These are phyloP conservation scores for Pseudocercospora pini-densiflorae DNA, from an alignment of 2,329 filamentous ascomycete species.

Conservation along the genomic window DNA sequence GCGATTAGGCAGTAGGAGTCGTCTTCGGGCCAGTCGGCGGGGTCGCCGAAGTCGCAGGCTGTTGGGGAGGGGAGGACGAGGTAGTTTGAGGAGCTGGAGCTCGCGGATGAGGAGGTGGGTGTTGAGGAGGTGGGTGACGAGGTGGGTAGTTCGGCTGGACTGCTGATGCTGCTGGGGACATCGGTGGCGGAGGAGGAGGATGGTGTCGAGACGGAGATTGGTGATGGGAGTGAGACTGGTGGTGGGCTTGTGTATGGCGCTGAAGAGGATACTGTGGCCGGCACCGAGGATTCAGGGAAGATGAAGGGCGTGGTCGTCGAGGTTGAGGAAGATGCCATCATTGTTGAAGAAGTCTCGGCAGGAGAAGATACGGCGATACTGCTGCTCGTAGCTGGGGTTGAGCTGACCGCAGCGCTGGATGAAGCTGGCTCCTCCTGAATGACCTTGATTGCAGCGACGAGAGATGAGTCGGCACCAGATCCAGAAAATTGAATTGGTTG, in stretches of 20 bases:
- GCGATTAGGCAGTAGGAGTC: slow-evolving; percentile 40
- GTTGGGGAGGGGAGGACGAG: slow-evolving; percentile 37
- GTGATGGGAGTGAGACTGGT: neutral
- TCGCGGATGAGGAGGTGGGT: slow-evolving; percentile 14
- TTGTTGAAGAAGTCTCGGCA: neutral
- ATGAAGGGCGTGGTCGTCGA: neutral
- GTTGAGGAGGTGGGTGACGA: slow-evolving; percentile 4
- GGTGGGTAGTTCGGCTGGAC: too few species aligned
- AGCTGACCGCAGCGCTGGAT: neutral
- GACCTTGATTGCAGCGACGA: slow-evolving; percentile 6
- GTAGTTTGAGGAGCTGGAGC: slow-evolving; percentile 23
- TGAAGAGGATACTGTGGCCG: neutral
- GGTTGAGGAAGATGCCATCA: neutral
- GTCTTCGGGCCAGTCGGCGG: slow-evolving; percentile 35
- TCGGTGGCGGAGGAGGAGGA: neutral
- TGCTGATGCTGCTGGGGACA: neutral
- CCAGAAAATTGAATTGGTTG: slow-evolving; percentile 1
- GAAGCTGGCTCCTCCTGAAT: neutral
- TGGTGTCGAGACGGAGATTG: neutral
- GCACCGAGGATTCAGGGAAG: neutral
- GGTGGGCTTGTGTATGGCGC: neutral
- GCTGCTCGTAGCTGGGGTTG: neutral
- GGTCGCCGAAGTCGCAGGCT: slow-evolving; percentile 39
- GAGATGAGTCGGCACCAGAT: neutral
- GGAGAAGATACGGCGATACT: neutral